Percentiles rank a stretch among this genome's conserved stretches.
Evolutionary conservation across 192 early-diverging fungal species (phyloP).

Genomic region (Diversispora epigaea): DNA sequence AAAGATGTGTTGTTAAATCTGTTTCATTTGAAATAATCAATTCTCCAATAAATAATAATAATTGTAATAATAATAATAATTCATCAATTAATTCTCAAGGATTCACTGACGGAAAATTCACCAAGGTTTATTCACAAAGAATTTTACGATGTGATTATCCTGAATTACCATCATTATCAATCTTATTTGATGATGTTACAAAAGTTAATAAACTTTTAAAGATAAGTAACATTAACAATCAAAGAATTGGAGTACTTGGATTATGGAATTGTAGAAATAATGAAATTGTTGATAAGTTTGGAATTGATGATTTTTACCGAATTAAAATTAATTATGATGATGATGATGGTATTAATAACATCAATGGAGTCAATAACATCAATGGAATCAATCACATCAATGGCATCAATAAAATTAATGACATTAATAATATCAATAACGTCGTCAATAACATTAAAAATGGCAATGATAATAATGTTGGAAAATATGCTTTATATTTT

Average conservation of each 20-base stretch:
- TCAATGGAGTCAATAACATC: too few relatives aligned
- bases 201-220: conserved; percentile 17
- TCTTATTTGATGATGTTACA: conserved; percentile 33
- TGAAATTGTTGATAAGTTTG: background rate
- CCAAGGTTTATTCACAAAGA: background rate
- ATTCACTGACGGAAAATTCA: background rate
- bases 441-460: too few relatives aligned
- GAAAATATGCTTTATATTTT: conserved; percentile 17
- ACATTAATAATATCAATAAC: background rate
- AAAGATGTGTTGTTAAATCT: conserved; percentile 16
- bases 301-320: background rate
- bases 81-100: background rate
- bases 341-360: background rate
- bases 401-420: background rate
- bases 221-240: conserved; percentile 26
- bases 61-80: background rate
- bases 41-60: background rate
- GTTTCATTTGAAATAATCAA: background rate
- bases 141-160: conserved; percentile 31
- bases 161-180: conserved; percentile 17
- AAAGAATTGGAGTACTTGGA: conserved; percentile 21
- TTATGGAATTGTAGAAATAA: conserved; percentile 26
- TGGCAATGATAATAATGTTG: background rate
- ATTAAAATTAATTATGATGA: background rate
- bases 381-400: too few relatives aligned